A percentile compares a stretch with the other conserved stretches of the same genome.
phyloP scores from a whole-genome alignment of 805 yeast species.

The Wickerhamomyces queroliae region DNA sequence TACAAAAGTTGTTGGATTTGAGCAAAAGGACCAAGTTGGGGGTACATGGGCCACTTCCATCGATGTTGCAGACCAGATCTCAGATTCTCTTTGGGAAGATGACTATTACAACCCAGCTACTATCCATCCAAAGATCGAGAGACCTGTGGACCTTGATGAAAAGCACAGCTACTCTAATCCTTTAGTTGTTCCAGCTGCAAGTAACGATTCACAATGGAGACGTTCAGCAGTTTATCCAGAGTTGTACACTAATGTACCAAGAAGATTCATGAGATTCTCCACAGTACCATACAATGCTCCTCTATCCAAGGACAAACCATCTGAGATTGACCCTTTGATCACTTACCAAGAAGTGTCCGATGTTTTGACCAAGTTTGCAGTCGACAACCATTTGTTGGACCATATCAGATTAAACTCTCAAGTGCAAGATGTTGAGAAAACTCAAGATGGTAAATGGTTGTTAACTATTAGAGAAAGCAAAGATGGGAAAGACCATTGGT shows the following conservation, averaged over 20 bases:
- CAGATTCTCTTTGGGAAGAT: constrained; percentile 22
- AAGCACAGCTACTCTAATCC: constrained; percentile 13
- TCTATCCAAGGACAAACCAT: not conserved
- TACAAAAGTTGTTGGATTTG: constrained; percentile 32
- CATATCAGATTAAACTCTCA: constrained; percentile 31
- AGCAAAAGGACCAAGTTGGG: constrained; percentile 33
- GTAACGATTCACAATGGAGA: constrained; percentile 31
- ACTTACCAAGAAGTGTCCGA: constrained; percentile 26
- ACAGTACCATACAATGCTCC: constrained; percentile 25
- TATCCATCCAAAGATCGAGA: constrained; percentile 18
- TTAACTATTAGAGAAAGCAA: constrained; percentile 20
- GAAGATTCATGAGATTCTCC: constrained; percentile 31
- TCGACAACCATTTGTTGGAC: constrained; percentile 21
- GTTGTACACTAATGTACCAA: constrained; percentile 35
- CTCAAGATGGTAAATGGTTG: constrained; percentile 30
- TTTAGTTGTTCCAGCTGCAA: constrained; percentile 15
- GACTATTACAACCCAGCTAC: constrained; percentile 27
- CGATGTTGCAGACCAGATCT: constrained; percentile 11
- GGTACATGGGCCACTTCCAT: constrained; percentile 34
- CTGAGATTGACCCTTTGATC: constrained; percentile 31
- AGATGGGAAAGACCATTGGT: constrained; percentile 32
- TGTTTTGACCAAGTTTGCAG: constrained; percentile 23
- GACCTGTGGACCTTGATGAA: constrained; percentile 8
- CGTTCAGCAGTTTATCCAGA: constrained; percentile 30
- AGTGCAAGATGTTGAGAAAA: constrained; percentile 31